These are phyloP conservation scores for Aegilops speltoides DNA, from an alignment of 176 grass and related monocot genomes.

Conservation along the genomic window DNA sequence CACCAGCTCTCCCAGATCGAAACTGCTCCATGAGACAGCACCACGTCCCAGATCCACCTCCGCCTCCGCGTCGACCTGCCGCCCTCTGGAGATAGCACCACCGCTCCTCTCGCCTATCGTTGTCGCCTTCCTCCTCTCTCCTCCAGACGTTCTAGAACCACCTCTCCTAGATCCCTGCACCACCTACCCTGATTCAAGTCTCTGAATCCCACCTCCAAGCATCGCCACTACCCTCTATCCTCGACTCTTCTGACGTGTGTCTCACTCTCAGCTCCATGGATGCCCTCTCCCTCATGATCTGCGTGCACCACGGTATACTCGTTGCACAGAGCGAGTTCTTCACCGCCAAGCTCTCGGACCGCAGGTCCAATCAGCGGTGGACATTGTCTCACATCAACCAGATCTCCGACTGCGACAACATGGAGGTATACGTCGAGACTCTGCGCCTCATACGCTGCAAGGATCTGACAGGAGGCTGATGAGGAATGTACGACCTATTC, in stretches of 20 bases:
- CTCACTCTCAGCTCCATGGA: conserved; percentile 80
- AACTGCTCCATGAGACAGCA: no score
- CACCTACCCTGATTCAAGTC: no score
- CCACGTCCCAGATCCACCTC: no score
- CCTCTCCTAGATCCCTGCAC: no score
- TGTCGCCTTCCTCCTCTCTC: no score
- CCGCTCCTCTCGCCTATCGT: no score
- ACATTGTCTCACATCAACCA: conserved; percentile 76
- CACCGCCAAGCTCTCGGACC: conserved; percentile 79
- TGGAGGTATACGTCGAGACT: conserved; percentile 86
- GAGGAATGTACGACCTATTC: conserved; percentile 50
- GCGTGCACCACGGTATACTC: conserved; percentile 7
- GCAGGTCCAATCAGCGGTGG: conserved; percentile 89
- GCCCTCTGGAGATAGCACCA: no score
- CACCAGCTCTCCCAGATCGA: no score
- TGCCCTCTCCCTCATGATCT: conserved; percentile 72
- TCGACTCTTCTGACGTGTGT: conserved; percentile 68
- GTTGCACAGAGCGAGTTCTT: conserved; percentile 88
- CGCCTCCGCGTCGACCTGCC: no score
- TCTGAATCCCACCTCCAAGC: no score
- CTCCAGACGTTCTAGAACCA: no score
- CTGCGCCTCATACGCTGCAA: conserved; percentile 94
- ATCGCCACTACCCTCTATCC: no score
- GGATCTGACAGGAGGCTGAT: conserved; percentile 85
- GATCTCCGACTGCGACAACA: conserved; percentile 93